phyloP scores from a whole-genome alignment of 768 basidiomycete species.

The Boletus vermiculosoides region DNA sequence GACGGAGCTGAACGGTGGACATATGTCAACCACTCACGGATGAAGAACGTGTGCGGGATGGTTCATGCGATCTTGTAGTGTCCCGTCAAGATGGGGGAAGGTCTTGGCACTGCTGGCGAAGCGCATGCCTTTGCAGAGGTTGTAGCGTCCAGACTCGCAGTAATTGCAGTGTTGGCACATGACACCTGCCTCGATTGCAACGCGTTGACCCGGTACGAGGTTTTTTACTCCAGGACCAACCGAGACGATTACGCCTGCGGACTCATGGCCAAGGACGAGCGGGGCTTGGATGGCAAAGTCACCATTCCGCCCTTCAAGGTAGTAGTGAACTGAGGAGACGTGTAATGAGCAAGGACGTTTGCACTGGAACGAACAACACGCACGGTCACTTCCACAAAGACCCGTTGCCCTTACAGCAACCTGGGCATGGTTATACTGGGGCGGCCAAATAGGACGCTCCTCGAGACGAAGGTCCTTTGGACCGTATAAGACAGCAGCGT shows the following conservation, averaged over 20 bases:
- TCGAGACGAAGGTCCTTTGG: conserved; percentile 81
- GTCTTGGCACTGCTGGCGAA: conserved; percentile 90
- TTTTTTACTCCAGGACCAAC: conserved; percentile 68
- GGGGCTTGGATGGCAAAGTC: conserved; percentile 86
- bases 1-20: background rate
- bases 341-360: background rate
- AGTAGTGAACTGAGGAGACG: conserved; percentile 76
- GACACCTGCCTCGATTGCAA: conserved; percentile 92
- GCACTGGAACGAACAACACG: conserved; percentile 28
- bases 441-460: conserved; percentile 69
- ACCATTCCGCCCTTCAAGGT: conserved; percentile 84
- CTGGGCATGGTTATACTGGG: conserved; percentile 71
- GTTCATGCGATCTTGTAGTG: conserved; percentile 83
- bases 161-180: conserved; percentile 75
- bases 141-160: conserved; percentile 80
- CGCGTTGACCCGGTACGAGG: conserved; percentile 75
- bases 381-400: conserved; percentile 85
- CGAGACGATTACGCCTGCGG: conserved; percentile 84
- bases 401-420: conserved; percentile 81
- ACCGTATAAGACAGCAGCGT: conserved; percentile 81
- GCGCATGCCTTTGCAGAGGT: conserved; percentile 87
- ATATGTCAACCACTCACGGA: conserved; percentile 56
- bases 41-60: conserved; percentile 86
- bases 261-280: conserved; percentile 91
- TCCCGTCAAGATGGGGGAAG: conserved; percentile 91